Conservation (phyloP, 2,329 filamentous ascomycete genomes). For the Colletotrichum truncatum region DNA sequence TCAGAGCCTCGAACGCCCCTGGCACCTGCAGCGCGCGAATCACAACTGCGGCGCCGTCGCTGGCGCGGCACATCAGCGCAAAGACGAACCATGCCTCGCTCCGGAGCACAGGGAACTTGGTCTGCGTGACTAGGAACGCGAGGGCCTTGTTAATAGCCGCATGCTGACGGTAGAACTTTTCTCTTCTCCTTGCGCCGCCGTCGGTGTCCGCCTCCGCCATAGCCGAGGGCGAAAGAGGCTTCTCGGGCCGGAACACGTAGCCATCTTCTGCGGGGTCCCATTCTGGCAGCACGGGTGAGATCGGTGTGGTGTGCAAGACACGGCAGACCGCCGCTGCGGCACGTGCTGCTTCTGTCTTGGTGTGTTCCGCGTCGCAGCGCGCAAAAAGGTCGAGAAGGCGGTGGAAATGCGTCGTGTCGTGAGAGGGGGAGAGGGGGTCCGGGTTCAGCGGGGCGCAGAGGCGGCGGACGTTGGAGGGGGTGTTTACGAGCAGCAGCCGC, state of each 20-base stretch:
- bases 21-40: conserved; percentile 49
- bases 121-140: conserved; percentile 62
- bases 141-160: conserved; percentile 51
- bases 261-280: conserved; percentile 42
- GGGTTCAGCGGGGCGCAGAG: conserved; percentile 53
- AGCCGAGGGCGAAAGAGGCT: conserved; percentile 13
- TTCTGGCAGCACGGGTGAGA: conserved; percentile 42
- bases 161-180: conserved; percentile 57
- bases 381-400: conserved; percentile 47
- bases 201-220: conserved; percentile 20
- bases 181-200: conserved; percentile 34
- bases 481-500: conserved; percentile 64
- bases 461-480: conserved; percentile 58
- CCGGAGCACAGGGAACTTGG: conserved; percentile 66
- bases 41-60: conserved; percentile 58
- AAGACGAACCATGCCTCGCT: conserved; percentile 71
- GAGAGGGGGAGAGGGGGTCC: conserved; percentile 36
- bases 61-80: conserved; percentile 65
- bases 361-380: conserved; percentile 56
- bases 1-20: conserved; percentile 54
- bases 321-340: conserved; percentile 62
- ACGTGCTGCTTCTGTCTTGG: conserved; percentile 67
- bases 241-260: conserved; percentile 32
- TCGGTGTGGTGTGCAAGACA: conserved; percentile 56
- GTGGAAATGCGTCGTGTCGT: conserved; percentile 45